These are phyloP conservation scores for Exsudoporus floridanus DNA, from an alignment of 1,284 basidiomycete species.

Conservation along the genomic window DNA sequence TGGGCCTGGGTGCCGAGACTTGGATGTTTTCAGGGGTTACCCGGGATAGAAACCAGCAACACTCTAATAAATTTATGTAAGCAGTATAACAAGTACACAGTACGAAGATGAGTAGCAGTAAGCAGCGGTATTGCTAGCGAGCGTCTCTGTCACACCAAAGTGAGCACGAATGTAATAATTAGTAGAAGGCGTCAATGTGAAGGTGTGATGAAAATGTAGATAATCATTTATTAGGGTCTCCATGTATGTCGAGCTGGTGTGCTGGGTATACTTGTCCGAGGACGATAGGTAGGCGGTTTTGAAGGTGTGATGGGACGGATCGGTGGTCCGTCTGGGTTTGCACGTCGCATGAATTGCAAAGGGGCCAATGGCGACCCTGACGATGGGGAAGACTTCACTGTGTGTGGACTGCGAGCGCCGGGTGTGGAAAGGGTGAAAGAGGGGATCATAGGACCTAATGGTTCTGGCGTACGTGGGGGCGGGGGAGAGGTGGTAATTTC, in stretches of 20 bases:
- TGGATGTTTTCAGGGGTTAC: conserved; percentile 4
- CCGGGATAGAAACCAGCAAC: conserved; percentile 11
- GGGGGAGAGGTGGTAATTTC: conserved; percentile 47
- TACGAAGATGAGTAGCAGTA: conserved; percentile 23
- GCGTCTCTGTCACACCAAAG: conserved; percentile 28
- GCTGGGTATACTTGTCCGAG: conserved; percentile 35
- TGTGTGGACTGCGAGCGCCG: conserved; percentile 45
- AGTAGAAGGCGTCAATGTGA: conserved; percentile 21
- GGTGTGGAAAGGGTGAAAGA: conserved; percentile 52
- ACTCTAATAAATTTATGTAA: conserved; percentile 14
- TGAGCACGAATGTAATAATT: conserved; percentile 36
- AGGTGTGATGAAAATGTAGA: conserved; percentile 13
- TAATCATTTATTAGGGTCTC: conserved; percentile 32
- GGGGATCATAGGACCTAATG: conserved; percentile 45
- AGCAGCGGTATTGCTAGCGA: conserved; percentile 24
- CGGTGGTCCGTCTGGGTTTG: conserved; percentile 40
- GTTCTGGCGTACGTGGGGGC: conserved; percentile 69
- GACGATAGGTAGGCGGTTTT: conserved; percentile 35
- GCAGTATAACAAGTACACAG: conserved; percentile 29
- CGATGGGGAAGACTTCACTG: conserved; percentile 45
- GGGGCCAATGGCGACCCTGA: conserved; percentile 53
- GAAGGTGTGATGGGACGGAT: conserved; percentile 47
- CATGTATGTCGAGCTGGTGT: conserved; percentile 38
- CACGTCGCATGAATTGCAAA: conserved; percentile 57
- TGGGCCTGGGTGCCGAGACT: no score